Percentiles rank a stretch among this genome's conserved stretches.
Evolutionary conservation across 2,329 filamentous ascomycete species (phyloP).

Genomic region (Claviceps purpurea): DNA sequence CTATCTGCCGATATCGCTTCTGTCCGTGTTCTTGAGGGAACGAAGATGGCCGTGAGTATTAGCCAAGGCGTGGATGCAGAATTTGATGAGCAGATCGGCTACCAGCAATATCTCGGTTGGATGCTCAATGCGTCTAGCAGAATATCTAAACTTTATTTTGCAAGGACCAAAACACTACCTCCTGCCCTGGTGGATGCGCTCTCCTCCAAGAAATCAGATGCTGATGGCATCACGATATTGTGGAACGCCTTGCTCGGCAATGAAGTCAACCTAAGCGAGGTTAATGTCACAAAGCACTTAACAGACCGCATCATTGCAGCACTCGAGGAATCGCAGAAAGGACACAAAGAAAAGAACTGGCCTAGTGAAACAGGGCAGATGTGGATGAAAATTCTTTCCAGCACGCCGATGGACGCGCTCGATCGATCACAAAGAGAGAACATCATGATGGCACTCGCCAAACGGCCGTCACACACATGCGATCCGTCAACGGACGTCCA

Average conservation of each 20-base stretch:
- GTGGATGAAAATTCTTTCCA: constrained; percentile 20
- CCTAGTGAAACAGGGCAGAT: constrained; percentile 15
- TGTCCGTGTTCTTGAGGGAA: constrained; percentile 11
- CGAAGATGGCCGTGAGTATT: constrained; percentile 9
- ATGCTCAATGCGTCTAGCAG: constrained; percentile 20
- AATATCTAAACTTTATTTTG: constrained; percentile 16
- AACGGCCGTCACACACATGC: constrained; percentile 12
- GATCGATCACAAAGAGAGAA: constrained; percentile 29
- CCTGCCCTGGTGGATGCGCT: constrained; percentile 14
- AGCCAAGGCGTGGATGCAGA: constrained; percentile 9
- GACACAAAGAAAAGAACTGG: constrained; percentile 19
- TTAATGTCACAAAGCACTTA: constrained; percentile 18
- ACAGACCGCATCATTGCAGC: constrained; percentile 19
- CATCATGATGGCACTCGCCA: constrained; percentile 23
- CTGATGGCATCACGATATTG: constrained; percentile 10
- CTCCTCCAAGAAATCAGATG: constrained; percentile 8
- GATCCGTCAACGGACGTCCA: constrained; percentile 15
- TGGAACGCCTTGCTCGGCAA: constrained; percentile 22
- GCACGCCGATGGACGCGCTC: constrained; percentile 25
- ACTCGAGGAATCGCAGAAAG: constrained; percentile 16
- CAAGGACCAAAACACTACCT: constrained; percentile 13
- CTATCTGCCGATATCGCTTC: constrained; percentile 19
- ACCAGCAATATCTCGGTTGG: constrained; percentile 22
- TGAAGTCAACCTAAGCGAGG: constrained; percentile 24
- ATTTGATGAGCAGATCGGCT: constrained; percentile 14